Conservation (phyloP, 225 moss, liverwort and hornwort species). For the Polytrichum commune region DNA sequence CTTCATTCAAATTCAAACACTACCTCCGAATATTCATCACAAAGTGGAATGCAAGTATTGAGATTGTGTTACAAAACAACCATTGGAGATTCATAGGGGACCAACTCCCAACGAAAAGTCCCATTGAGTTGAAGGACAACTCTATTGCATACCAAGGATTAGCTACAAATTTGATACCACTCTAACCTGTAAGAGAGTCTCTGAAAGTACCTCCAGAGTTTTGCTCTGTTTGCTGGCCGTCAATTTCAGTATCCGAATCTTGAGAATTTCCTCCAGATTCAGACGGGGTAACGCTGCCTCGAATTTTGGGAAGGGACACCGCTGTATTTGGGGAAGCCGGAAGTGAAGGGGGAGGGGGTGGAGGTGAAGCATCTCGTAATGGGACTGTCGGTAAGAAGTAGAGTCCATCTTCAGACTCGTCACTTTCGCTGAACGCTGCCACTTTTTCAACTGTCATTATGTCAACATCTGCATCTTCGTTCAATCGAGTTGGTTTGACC, state of each 20-base stretch:
- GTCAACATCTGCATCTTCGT: constrained; percentile 92
- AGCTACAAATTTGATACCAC: too few species aligned
- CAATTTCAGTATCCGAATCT: constrained; percentile 65
- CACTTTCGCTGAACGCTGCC: constrained; percentile 93
- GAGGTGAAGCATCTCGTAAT: constrained; percentile 74
- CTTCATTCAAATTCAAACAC: too few species aligned
- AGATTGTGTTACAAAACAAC: too few species aligned
- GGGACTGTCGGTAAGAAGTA: constrained; percentile 92
- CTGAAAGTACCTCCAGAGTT: constrained; percentile 49
- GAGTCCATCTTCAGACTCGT: constrained; percentile 89
- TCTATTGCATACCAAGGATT: too few species aligned
- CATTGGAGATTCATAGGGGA: too few species aligned
- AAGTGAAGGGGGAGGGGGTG: constrained; percentile 54
- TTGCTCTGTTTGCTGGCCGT: constrained; percentile 50
- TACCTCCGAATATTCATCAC: too few species aligned
- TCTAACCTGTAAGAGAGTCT: constrained; percentile 11
- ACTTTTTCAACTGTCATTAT: constrained; percentile 91
- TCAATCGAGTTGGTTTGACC: constrained; percentile 68
- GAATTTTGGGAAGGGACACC: constrained; percentile 33
- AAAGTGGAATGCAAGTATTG: too few species aligned
- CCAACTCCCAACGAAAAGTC: too few species aligned
- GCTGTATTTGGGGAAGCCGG: constrained; percentile 37
- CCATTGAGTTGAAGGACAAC: too few species aligned
- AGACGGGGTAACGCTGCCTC: constrained; percentile 58
- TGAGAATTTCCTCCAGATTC: constrained; percentile 79